Base-by-base conservation (phyloP, 2,329 filamentous ascomycete genomes). In the Hymenoscyphus fraxineus region DNA sequence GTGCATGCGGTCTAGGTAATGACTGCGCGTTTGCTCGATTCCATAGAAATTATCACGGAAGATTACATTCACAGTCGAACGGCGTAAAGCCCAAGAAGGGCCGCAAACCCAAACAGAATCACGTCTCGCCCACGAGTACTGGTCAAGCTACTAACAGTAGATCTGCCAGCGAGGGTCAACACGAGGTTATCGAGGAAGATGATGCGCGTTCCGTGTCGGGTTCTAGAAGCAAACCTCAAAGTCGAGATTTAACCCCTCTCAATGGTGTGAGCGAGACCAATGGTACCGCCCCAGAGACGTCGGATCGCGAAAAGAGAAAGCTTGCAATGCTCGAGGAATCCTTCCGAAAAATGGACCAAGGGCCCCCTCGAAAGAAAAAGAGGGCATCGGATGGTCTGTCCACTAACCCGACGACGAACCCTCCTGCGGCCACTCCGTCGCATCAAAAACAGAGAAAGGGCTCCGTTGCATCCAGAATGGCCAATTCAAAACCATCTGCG, bases 231-330 rank as follows among this genome's bases (percentile, higher is more conserved):
- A 90, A 90, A 72, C 85, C 87, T 10, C 81, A 84, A 0, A 90
- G 87, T 71, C 83, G 88, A 62, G 88, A 90, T 68, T 80, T 85
- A 68, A 89, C 88, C 2, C 88, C 88, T 39, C 65, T 71, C 9
- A 67, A 73, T 2, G 78, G 81, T 16, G 80, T 82, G 6, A 83
- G 87, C 70, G 87, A 86, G 32, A 84, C 85, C 0, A 74, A 73
- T 58, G 71, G 69, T 16, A 65, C 69, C 83, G 85, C 64, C 82
- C 88, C 68, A 60, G 86, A 87, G 67, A 84, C 83, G 6, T 88
- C 87, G 0, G 86, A 89, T 67, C 82, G 87, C 38, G 87, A 89
- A 66, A 89, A 89, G 76, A 80, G 87, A 41, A 89, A 89, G 69
- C 82, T 89, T 12, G 83, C 85, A 22, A 86, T 86, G 82, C 81